Percentiles rank a stretch among this genome's conserved stretches.
Conservation (phyloP, 495 filamentous ascomycete genomes). For the Rusavskia elegans region DNA sequence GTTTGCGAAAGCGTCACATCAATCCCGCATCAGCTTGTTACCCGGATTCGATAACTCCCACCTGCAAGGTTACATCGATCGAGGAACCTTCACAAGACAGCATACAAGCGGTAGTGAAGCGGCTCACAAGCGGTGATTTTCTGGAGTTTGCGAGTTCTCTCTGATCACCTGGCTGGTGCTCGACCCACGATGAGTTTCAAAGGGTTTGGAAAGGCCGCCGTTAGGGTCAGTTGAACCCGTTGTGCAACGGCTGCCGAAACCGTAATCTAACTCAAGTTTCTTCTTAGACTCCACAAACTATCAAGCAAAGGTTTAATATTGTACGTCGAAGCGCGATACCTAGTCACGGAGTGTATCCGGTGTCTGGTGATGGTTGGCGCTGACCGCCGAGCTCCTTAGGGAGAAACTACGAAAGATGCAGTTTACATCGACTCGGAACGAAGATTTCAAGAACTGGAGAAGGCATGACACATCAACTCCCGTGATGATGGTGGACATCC, state of each 20-base stretch:
- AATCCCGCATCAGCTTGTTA: too few species aligned
- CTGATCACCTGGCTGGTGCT: not conserved
- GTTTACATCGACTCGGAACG: slow-evolving; percentile 92
- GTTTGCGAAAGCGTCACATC: too few species aligned
- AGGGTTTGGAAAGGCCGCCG: slow-evolving; percentile 80
- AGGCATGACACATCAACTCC: slow-evolving; percentile 11
- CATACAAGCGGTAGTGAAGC: too few species aligned
- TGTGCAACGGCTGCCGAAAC: too few species aligned
- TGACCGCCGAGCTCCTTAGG: slow-evolving; percentile 19
- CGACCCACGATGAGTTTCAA: slow-evolving; percentile 76
- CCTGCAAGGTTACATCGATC: too few species aligned
- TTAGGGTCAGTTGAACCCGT: slow-evolving; percentile 33
- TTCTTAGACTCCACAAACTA: slow-evolving; percentile 66
- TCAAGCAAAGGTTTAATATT: slow-evolving; percentile 85
- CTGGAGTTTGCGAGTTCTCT: not conserved
- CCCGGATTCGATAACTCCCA: too few species aligned
- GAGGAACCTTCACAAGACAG: too few species aligned
- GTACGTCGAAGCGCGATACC: slow-evolving; percentile 19
- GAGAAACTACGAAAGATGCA: slow-evolving; percentile 83
- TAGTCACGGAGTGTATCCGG: too few species aligned
- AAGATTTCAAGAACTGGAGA: slow-evolving; percentile 85
- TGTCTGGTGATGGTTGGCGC: not conserved
- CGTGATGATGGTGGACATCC: not conserved
- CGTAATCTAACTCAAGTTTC: not conserved
- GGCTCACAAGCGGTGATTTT: too few species aligned